Percentiles rank a stretch among this genome's conserved stretches.
phyloP scores from a whole-genome alignment of 2,329 filamentous ascomycete genomes.

The Colletotrichum sp. region DNA sequence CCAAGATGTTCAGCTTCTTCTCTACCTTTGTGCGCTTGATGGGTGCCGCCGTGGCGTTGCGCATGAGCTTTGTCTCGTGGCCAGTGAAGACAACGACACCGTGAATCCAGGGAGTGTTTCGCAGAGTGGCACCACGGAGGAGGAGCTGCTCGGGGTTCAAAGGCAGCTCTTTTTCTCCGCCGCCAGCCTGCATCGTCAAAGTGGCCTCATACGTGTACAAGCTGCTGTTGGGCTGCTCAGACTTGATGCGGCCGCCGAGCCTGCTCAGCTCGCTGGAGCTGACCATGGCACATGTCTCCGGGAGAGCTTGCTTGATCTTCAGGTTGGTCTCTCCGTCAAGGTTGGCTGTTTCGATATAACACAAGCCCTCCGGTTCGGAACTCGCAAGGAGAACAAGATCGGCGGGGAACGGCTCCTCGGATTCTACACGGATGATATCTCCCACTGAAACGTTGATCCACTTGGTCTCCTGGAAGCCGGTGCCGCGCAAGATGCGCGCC shows the following conservation, averaged over 20 bases:
- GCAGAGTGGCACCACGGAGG: constrained; percentile 87
- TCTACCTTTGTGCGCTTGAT: constrained; percentile 99
- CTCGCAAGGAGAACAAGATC: constrained; percentile 92
- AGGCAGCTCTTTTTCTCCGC: constrained; percentile 90
- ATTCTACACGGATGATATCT: constrained; percentile 91
- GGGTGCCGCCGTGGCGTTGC: constrained; percentile 94
- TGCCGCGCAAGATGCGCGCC: constrained; percentile 81
- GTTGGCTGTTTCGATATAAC: constrained; percentile 98
- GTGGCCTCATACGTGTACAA: constrained; percentile 98
- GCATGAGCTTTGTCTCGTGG: constrained; percentile 98
- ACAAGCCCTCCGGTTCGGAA: constrained; percentile 95
- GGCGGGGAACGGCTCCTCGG: constrained; percentile 92
- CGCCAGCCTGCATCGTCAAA: constrained; percentile 86
- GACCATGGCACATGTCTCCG: constrained; percentile 88
- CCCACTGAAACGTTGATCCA: constrained; percentile 95
- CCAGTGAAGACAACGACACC: constrained; percentile 96
- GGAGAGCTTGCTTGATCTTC: constrained; percentile 97
- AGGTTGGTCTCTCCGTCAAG: constrained; percentile 97
- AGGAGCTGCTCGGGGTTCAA: constrained; percentile 92
- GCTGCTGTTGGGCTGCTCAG: constrained; percentile 97
- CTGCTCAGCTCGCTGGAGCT: constrained; percentile 86
- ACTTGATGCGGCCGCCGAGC: constrained; percentile 84
- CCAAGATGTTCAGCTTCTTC: constrained; percentile 89
- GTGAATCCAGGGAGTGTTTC: constrained; percentile 97
- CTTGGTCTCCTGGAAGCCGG: constrained; percentile 82